These are phyloP conservation scores for Apiotrichum sp. DNA, from an alignment of 1,284 basidiomycete genomes.

Conservation along the genomic window DNA sequence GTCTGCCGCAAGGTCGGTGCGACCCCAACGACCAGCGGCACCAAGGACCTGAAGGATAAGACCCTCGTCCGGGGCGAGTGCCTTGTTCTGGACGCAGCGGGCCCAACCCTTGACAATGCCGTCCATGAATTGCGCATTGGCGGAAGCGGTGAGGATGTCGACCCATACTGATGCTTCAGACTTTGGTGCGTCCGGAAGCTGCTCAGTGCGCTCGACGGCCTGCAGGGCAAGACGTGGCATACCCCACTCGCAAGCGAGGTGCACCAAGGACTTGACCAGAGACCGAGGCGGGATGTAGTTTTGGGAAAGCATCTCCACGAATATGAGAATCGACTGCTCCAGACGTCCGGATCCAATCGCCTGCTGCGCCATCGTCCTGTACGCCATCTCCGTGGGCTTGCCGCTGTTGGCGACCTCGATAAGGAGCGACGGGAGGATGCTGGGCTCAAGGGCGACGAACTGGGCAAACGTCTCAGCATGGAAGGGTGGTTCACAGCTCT, in stretches of 20 bases:
- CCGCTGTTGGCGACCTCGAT: conserved; percentile 7
- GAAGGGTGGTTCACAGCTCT: not conserved
- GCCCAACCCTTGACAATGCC: conserved; percentile 63
- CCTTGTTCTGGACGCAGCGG: conserved; percentile 53
- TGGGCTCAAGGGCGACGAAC: conserved; percentile 23
- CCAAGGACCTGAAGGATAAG: conserved; percentile 62
- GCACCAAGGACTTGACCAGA: conserved; percentile 19
- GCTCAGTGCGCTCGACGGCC: conserved; percentile 21
- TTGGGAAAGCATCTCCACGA: conserved; percentile 30
- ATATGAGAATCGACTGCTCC: conserved; percentile 27
- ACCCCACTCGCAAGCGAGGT: conserved; percentile 30
- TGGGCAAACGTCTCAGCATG: not conserved
- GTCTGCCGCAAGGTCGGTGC: conserved; percentile 61
- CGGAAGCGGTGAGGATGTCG: conserved; percentile 32
- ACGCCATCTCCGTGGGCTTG: conserved; percentile 10
- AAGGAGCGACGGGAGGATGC: conserved; percentile 30
- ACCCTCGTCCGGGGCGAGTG: conserved; percentile 65
- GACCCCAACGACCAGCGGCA: conserved; percentile 63
- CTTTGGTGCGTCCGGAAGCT: conserved; percentile 8
- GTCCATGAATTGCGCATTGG: conserved; percentile 50
- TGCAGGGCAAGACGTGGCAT: conserved; percentile 34
- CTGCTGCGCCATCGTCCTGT: conserved; percentile 18
- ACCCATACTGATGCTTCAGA: conserved; percentile 24
- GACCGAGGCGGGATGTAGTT: conserved; percentile 13
- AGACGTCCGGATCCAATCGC: conserved; percentile 16